A percentile compares a stretch with the other conserved stretches of the same genome.
Evolutionary conservation across 345 rosid genomes (phyloP).

Genomic region (Linum lewisii): DNA sequence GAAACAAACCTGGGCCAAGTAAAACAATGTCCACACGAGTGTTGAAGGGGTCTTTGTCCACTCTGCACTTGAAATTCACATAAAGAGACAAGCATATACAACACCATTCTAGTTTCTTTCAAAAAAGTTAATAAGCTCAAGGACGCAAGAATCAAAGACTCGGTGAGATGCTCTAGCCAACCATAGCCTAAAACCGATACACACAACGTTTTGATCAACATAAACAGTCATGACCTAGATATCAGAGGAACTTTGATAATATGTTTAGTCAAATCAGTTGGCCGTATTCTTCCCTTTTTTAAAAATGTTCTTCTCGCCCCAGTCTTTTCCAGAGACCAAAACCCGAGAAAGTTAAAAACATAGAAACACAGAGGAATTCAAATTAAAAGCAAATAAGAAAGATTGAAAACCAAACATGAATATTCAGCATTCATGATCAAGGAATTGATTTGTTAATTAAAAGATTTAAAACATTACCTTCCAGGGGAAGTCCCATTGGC

Average conservation of each 20-base stretch:
- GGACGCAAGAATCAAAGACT: no score
- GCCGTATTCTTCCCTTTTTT: not conserved
- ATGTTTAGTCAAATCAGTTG: not conserved
- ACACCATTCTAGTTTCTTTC: not conserved
- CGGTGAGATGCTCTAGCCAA: no score
- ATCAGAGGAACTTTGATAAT: no score
- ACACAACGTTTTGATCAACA: no score
- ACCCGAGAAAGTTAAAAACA: no score
- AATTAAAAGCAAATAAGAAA: not conserved
- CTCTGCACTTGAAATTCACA: slow-evolving; percentile 39
- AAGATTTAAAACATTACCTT: slow-evolving; percentile 42
- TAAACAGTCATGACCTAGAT: no score
- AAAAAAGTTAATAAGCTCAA: not conserved
- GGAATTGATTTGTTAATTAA: not conserved
- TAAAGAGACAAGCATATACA: slow-evolving; percentile 4
- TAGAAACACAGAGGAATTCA: not conserved
- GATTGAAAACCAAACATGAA: not conserved
- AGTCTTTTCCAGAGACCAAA: not conserved
- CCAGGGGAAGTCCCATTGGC: slow-evolving; percentile 61
- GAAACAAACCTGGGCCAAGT: slow-evolving; percentile 78
- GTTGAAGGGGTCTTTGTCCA: slow-evolving; percentile 89
- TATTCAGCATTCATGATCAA: not conserved
- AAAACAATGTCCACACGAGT: slow-evolving; percentile 82
- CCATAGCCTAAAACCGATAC: no score
- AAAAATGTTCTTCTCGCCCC: not conserved